These are phyloP conservation scores for Cinnamomum chago DNA, from an alignment of 164 flowering plant species.

Conservation along the genomic window DNA sequence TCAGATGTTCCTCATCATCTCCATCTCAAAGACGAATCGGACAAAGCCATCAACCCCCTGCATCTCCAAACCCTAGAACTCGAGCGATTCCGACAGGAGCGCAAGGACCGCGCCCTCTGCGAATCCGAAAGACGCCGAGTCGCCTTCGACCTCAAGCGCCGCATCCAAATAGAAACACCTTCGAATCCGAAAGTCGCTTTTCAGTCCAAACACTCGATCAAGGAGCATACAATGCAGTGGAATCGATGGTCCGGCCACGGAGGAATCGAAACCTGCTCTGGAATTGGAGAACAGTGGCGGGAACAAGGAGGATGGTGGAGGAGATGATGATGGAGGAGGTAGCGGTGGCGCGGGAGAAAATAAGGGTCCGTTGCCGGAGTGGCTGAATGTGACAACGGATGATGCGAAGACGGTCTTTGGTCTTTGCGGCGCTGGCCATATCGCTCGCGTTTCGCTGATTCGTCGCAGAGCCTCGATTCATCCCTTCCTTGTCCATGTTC, in stretches of 20 bases:
- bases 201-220: constrained; percentile 9
- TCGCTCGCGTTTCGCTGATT: constrained; percentile 84
- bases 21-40: too few relatives aligned
- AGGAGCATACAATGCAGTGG: constrained; percentile 35
- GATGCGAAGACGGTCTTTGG: constrained; percentile 85
- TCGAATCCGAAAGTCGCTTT: too few relatives aligned
- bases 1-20: too few relatives aligned
- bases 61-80: too few relatives aligned
- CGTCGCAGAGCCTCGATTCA: constrained; percentile 90
- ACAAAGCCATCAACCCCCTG: too few relatives aligned
- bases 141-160: too few relatives aligned
- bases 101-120: too few relatives aligned
- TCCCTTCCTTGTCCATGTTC: constrained; percentile 98
- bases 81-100: too few relatives aligned
- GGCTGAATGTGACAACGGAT: constrained; percentile 67
- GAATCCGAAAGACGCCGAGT: too few relatives aligned
- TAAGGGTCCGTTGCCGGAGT: constrained; percentile 54
- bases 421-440: constrained; percentile 69
- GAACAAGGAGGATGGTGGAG: constrained; percentile 30
- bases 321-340: constrained; percentile 42
- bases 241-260: constrained; percentile 36
- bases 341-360: constrained; percentile 38
- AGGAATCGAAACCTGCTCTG: constrained; percentile 40
- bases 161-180: too few relatives aligned
- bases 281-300: constrained; percentile 16